A percentile compares a stretch with the other conserved stretches of the same genome.
Evolutionary conservation across 768 basidiomycete species (phyloP).

Genomic region (Leccinum variicolor): DNA sequence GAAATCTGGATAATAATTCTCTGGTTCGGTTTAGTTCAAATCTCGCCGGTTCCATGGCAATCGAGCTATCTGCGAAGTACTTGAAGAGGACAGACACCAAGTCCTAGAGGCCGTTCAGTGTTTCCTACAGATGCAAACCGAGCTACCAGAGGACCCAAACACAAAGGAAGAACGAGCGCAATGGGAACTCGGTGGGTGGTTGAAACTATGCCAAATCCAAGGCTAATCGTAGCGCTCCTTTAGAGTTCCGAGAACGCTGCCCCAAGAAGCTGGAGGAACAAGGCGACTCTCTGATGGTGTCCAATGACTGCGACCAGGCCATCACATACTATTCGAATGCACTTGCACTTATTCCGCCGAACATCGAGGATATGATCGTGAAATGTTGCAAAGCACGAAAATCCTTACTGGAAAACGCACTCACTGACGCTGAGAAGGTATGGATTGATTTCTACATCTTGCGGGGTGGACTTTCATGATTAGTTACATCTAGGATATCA

Average conservation of each 20-base stretch:
- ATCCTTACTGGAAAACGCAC: not conserved
- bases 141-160: not conserved
- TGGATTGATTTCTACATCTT: not conserved
- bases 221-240: not conserved
- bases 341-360: not conserved
- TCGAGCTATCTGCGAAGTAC: not conserved
- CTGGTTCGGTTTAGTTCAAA: not conserved
- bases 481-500: not conserved
- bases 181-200: not conserved
- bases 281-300: not conserved
- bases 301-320: not conserved
- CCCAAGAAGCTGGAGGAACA: not conserved
- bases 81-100: not conserved
- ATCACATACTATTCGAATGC: not conserved
- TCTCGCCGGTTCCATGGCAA: not conserved
- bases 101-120: not conserved
- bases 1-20: not conserved
- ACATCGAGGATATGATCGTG: not conserved
- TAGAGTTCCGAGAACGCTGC: not conserved
- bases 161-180: not conserved
- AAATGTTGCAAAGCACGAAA: not conserved
- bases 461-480: not conserved
- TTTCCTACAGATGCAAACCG: not conserved
- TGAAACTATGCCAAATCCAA: not conserved
- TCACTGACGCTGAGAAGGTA: not conserved